Evolutionary conservation across 768 basidiomycete species (phyloP), one percentile per base, ranked within the genome.

Genomic region (Tylopilus sp.): DNA sequence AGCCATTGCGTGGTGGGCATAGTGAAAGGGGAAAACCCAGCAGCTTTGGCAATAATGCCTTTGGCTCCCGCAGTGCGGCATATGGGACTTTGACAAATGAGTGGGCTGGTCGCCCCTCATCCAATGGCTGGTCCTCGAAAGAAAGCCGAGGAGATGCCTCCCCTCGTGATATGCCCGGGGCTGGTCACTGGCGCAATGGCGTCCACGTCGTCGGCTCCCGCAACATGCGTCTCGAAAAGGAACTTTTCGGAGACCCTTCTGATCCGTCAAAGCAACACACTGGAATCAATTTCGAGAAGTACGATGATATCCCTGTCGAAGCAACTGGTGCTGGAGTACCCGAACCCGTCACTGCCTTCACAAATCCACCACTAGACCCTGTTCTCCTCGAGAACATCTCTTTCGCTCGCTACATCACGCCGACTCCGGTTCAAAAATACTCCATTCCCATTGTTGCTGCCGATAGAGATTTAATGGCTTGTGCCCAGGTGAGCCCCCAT

Each of bases 201-300:
- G 78, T 81, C 60, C 97, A 99, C 67, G 70, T 91, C 52, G 73
- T 85, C n/a, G 97, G 93, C 40, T 73, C 76, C 18, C 84, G 87
- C 62, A 97, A 95, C 75, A 73, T 75, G 66, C 86, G 94, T 59
- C 78, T 95, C 60, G 97, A 99, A 75, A 94, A 92, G 74, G 95
- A 98, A 66, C 86, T 99, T 35, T 99, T 87, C 62, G 97, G 97
- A 48, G 94, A 95, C 57, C 78, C 79, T 36, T 75, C 80, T 41
- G 95, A 98, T 69, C 82, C 86, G 21, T 83, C 83, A 52, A 91
- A 90, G 67, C 88, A 97, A 70, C 86, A 92, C 67, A 95, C 95
- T 40, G 97, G 97, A 57, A 98, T 99, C 75, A 99, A 99, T 76
- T 99, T 99, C 67, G 97, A 99, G 76, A 97, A 97, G 73, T 99